Conservation (phyloP, 2,329 filamentous ascomycete genomes). For the Thielaviopsis euricoi region DNA sequence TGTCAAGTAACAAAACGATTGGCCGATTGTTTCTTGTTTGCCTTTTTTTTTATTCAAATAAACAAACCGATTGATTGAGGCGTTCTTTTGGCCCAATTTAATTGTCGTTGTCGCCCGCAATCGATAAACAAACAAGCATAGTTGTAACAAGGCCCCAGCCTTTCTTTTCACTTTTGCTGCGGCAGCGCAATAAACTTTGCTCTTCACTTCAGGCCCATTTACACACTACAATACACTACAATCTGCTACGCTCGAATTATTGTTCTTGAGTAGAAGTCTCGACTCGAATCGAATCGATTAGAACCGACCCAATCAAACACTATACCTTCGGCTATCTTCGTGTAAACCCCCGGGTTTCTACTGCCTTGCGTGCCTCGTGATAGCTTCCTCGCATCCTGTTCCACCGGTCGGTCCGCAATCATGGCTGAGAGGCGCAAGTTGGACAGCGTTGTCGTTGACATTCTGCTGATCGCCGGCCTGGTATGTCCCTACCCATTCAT, state of each 20-base stretch:
- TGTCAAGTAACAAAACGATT: not conserved
- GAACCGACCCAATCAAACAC: not conserved
- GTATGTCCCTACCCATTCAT: slow-evolving; percentile 4
- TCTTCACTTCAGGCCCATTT: not conserved
- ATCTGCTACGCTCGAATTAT: too few relatives aligned
- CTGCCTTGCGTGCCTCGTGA: not conserved
- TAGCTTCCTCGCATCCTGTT: not conserved
- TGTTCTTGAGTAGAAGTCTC: too few relatives aligned
- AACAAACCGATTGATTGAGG: not conserved
- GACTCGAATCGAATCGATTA: too few relatives aligned
- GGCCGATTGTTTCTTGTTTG: not conserved
- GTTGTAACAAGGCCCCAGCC: not conserved
- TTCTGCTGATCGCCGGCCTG: slow-evolving; percentile 13
- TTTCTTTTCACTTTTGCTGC: not conserved
- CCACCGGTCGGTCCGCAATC: not conserved
- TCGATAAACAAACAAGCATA: not conserved
- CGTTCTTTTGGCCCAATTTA: not conserved
- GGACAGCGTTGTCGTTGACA: slow-evolving; percentile 13
- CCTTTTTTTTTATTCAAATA: not conserved
- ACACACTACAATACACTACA: too few relatives aligned
- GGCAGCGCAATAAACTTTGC: not conserved
- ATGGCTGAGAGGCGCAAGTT: slow-evolving; percentile 13
- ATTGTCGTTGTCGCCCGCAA: not conserved
- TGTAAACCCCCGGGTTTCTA: not conserved
- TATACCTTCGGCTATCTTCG: not conserved